phyloP scores from a whole-genome alignment of 2,329 filamentous ascomycete species.

The Scopulariopsis brevicaulis region DNA sequence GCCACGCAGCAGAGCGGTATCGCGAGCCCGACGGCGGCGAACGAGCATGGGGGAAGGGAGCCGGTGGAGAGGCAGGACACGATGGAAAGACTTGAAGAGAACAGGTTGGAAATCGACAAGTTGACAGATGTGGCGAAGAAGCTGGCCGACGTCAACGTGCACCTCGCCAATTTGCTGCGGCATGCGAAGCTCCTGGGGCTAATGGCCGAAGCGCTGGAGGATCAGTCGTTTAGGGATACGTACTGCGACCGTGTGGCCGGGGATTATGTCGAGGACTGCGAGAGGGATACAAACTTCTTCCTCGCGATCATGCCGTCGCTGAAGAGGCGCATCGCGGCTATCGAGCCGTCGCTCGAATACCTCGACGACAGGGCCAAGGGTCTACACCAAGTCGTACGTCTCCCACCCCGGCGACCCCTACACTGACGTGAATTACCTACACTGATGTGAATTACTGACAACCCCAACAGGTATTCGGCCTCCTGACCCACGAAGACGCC shows the following conservation, averaged over 20 bases:
- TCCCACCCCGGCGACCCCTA: too few species aligned
- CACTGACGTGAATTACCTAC: neutral
- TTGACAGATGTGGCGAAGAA: conserved; percentile 6
- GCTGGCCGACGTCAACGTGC: conserved; percentile 5
- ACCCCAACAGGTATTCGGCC: conserved; percentile 4
- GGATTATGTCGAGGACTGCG: neutral
- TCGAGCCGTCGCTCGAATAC: conserved; percentile 4
- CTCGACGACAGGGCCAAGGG: conserved; percentile 6
- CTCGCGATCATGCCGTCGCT: neutral
- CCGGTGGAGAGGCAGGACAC: conserved; percentile 1
- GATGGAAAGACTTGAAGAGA: neutral
- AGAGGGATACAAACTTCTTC: neutral
- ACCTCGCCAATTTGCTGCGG: conserved; percentile 6
- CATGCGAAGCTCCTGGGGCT: conserved; percentile 4
- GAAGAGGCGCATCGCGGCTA: conserved; percentile 3
- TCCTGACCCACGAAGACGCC: conserved; percentile 7
- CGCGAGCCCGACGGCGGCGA: neutral
- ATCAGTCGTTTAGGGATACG: neutral
- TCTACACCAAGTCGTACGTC: conserved; percentile 5
- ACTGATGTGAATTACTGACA: neutral
- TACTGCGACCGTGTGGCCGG: neutral
- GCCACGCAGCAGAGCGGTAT: neutral
- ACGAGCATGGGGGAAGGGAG: neutral
- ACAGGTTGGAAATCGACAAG: neutral
- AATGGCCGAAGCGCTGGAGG: conserved; percentile 2